These are phyloP conservation scores for Talaromyces stipitatus DNA, from an alignment of 495 filamentous ascomycete species.

Conservation along the genomic window DNA sequence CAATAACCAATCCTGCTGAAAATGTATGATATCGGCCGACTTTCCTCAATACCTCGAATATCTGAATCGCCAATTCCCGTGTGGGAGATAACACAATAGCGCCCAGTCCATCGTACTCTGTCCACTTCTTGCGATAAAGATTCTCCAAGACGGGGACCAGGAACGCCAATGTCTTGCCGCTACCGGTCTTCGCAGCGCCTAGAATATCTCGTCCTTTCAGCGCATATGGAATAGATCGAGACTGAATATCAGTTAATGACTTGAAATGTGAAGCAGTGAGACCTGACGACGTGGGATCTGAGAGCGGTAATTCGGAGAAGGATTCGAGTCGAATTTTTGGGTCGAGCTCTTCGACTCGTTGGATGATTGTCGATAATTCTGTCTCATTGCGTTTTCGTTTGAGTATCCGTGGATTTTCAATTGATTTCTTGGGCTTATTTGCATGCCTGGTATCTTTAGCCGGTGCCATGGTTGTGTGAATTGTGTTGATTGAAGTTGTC, in stretches of 20 bases:
- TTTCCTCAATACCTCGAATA: constrained; percentile 90
- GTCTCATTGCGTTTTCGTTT: constrained; percentile 58
- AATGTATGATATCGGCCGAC: constrained; percentile 85
- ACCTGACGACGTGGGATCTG: constrained; percentile 70
- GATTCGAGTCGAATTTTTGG: constrained; percentile 36
- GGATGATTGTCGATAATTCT: constrained; percentile 33
- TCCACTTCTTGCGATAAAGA: constrained; percentile 85
- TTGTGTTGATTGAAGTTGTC: not conserved
- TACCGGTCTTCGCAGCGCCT: constrained; percentile 93
- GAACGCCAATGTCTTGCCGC: constrained; percentile 94
- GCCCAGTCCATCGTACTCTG: constrained; percentile 82
- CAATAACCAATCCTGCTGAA: constrained; percentile 89
- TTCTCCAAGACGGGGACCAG: constrained; percentile 88
- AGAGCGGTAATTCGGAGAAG: constrained; percentile 82
- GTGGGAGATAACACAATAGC: constrained; percentile 92
- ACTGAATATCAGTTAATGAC: constrained; percentile 85
- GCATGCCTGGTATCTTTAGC: not conserved
- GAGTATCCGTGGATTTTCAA: constrained; percentile 26
- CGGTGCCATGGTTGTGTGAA: constrained; percentile 1
- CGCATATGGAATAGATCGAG: constrained; percentile 72
- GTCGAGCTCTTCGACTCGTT: constrained; percentile 44
- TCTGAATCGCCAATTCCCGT: constrained; percentile 91
- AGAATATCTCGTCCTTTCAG: constrained; percentile 86
- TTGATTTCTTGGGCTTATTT: not conserved
- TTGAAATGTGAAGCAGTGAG: constrained; percentile 85